Base-by-base conservation (phyloP, 805 yeast species). In the Brettanomyces bruxellensis region DNA sequence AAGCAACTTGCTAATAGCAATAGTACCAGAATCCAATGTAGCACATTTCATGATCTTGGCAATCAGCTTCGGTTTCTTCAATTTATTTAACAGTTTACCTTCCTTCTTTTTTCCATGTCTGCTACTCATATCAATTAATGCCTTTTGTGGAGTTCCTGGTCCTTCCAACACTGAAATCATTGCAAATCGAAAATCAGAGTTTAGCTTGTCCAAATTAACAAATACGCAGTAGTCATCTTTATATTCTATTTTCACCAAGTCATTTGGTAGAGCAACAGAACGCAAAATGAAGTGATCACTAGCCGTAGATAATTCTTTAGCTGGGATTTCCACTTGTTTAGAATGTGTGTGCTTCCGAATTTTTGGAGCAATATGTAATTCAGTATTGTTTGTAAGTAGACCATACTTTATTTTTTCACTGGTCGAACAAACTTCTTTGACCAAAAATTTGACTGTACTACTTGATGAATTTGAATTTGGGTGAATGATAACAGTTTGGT, bases 361-460 rank as follows among this genome's bases (percentile, higher is more conserved):
- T 53, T 70, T 81, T 1, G 98, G 97, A 5, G 95, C 87, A 28
- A 91, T 81, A 47, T 62, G 65, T 13, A 66, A 51, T 41, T 66
- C 70, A 4, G 64, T 52, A 39, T 62, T 64, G 18, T 67, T 61
- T 2, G 72, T 78, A 32, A 76, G 61, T 43, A 67, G 68, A 28
- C 72, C 72, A 69, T 42, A 64, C 3, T 54, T 49, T 3, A 55
- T 41, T 7, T 57, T 58, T 1, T 40, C 38, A 2, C 54, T 45
- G 8, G 50, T 49, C 1, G 63, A 56, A 41, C 47, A 71, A 67
- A 82, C 67, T 30, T 67, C 65, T 12, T 70, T 61, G 8, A 85
- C 78, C 28, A 59, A 66, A 48, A 88, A 73, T 34, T 73, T 74
- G 9, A 95, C 90, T 3, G 75, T 64, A 4, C 45, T 34, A 38